Conservation (phyloP, 73 alveolate genomes). For the Paramecium sexaurelia region DNA sequence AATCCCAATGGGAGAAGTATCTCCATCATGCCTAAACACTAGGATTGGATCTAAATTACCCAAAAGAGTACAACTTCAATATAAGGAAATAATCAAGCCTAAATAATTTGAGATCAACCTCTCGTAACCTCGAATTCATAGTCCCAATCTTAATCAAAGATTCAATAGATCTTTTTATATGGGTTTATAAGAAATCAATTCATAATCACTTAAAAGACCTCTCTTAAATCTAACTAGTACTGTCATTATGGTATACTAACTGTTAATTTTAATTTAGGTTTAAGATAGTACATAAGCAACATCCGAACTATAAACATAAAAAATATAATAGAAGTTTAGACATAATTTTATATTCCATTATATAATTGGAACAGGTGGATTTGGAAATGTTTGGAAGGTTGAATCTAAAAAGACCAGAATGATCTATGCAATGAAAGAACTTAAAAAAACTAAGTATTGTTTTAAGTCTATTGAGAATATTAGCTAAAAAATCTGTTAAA, state of each 20-base stretch:
- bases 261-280: neutral
- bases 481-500: constrained; percentile 67
- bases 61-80: constrained; percentile 18
- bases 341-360: constrained; percentile 66
- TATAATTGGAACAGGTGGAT: constrained; percentile 64
- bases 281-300: constrained; percentile 7
- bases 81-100: constrained; percentile 29
- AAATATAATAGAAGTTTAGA: neutral
- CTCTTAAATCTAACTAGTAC: constrained; percentile 24
- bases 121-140: constrained; percentile 50
- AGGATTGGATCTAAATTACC: constrained; percentile 23
- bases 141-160: neutral
- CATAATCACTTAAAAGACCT: neutral
- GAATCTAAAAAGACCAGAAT: constrained; percentile 78
- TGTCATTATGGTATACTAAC: neutral
- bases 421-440: constrained; percentile 84
- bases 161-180: constrained; percentile 4
- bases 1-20: constrained; percentile 50
- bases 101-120: constrained; percentile 10
- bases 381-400: constrained; percentile 85
- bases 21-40: neutral
- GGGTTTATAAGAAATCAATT: neutral
- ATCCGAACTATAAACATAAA: neutral
- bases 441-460: constrained; percentile 70
- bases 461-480: constrained; percentile 26